Percentiles rank a stretch among this genome's conserved stretches.
These are phyloP conservation scores for Phaeotremella skinneri DNA, from an alignment of 768 basidiomycete genomes.

Conservation along the genomic window DNA sequence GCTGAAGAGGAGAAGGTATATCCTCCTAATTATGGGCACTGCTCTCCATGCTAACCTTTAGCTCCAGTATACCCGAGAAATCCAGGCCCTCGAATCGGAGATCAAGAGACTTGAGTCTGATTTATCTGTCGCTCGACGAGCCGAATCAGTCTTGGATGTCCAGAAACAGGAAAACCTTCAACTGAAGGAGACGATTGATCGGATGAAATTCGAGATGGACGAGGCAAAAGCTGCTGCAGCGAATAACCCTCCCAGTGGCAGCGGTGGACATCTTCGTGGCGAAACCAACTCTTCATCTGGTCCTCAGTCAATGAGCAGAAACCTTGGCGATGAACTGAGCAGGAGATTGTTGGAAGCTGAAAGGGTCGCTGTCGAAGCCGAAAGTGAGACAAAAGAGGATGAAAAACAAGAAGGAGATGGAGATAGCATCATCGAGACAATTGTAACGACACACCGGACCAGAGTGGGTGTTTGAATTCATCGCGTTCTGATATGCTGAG, in stretches of 20 bases:
- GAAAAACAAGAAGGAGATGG: constrained; percentile 61
- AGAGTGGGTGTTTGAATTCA: constrained; percentile 56
- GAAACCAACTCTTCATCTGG: constrained; percentile 23
- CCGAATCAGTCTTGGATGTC: constrained; percentile 73
- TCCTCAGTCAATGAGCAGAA: constrained; percentile 37
- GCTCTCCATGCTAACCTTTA: constrained; percentile 26
- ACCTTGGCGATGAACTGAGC: constrained; percentile 52
- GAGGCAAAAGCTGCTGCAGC: constrained; percentile 65
- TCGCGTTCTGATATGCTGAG: constrained; percentile 52
- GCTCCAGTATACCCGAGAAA: constrained; percentile 65
- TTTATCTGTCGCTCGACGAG: constrained; percentile 65
- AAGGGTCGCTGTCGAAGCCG: constrained; percentile 29
- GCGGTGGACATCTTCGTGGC: constrained; percentile 55
- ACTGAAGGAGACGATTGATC: constrained; percentile 93
- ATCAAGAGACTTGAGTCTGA: constrained; percentile 70
- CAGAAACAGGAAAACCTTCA: constrained; percentile 93
- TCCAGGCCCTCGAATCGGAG: constrained; percentile 68
- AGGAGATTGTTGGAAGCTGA: constrained; percentile 59
- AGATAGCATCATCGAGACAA: constrained; percentile 66
- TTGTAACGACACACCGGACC: constrained; percentile 63
- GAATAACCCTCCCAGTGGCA: constrained; percentile 49
- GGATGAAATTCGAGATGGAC: constrained; percentile 90
- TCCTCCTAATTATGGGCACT: neutral
- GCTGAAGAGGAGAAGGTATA: constrained; percentile 58
- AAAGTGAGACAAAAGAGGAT: no score